Evolutionary conservation across 1,139 yeast genomes (phyloP).

Genomic region (Sugiyamaella castrensis): DNA sequence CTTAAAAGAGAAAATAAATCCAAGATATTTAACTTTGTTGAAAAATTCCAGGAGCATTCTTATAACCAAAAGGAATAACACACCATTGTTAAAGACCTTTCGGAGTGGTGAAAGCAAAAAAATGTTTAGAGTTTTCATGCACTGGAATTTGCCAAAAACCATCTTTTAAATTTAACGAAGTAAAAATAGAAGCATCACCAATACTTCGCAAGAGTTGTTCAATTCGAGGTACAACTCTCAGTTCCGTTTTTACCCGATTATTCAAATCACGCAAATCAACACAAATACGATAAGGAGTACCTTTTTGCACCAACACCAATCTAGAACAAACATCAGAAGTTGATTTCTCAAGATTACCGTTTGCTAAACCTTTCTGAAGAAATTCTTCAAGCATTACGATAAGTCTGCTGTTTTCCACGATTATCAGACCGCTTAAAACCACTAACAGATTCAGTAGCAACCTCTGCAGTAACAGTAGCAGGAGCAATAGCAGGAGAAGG

Average conservation of each 20-base stretch:
- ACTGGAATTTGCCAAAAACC: background rate
- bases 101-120: conserved; percentile 7
- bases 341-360: too few relatives aligned
- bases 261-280: conserved; percentile 1
- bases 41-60: conserved; percentile 17
- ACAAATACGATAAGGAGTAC: too few relatives aligned
- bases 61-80: conserved; percentile 18
- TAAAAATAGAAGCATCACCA: background rate
- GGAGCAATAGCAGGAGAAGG: too few relatives aligned
- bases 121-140: background rate
- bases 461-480: too few relatives aligned
- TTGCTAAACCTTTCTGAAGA: too few relatives aligned
- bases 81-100: conserved; percentile 2
- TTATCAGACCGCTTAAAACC: too few relatives aligned
- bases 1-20: too few relatives aligned
- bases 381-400: too few relatives aligned
- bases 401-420: too few relatives aligned
- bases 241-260: background rate
- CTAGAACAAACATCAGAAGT: too few relatives aligned
- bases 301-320: too few relatives aligned
- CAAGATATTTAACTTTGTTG: background rate
- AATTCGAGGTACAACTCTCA: background rate
- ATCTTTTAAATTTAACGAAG: background rate
- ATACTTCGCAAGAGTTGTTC: background rate
- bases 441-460: too few relatives aligned